Evolutionary conservation across 139 green algal species (phyloP).

Genomic region (Chlorella sp.): DNA sequence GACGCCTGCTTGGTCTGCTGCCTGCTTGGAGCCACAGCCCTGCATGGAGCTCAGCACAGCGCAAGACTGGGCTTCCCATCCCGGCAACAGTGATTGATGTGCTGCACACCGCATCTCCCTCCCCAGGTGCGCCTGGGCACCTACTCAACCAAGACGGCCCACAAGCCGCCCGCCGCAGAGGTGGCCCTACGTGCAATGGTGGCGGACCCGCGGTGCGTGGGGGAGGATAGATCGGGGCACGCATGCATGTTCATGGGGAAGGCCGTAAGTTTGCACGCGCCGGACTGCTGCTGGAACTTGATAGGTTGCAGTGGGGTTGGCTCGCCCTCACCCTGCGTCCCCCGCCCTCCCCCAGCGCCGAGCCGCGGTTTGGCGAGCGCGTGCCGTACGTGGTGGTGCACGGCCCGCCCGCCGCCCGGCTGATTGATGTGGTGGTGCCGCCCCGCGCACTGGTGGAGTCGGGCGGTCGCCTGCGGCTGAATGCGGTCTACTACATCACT

Average conservation of each 20-base stretch:
- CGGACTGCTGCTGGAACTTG: too few relatives aligned
- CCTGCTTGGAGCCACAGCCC: too few relatives aligned
- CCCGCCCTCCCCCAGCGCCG: slow-evolving; percentile 71
- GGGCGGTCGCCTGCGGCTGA: slow-evolving; percentile 69
- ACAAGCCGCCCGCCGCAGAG: slow-evolving; percentile 87
- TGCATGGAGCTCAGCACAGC: too few relatives aligned
- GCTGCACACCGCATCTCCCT: too few relatives aligned
- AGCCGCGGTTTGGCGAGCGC: slow-evolving; percentile 90
- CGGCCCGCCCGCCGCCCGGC: slow-evolving; percentile 75
- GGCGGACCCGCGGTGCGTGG: slow-evolving; percentile 64
- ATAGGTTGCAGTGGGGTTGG: too few relatives aligned
- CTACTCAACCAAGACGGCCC: slow-evolving; percentile 71
- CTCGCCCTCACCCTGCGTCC: too few relatives aligned
- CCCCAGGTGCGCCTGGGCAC: slow-evolving; percentile 72
- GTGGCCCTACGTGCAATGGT: slow-evolving; percentile 90
- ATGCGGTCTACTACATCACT: slow-evolving; percentile 96
- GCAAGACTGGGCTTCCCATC: too few relatives aligned
- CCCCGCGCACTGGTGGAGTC: slow-evolving; percentile 79
- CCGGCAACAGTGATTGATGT: too few relatives aligned
- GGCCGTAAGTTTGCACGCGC: too few relatives aligned
- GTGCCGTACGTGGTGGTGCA: slow-evolving; percentile 94
- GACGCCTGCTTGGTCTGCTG: too few relatives aligned
- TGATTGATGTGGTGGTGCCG: slow-evolving; percentile 85
- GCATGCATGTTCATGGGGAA: too few relatives aligned
- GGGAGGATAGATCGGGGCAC: too few relatives aligned